Evolutionary conservation across 257 asterid species (phyloP), one percentile per base, ranked within the genome.

Genomic region (Handroanthus guayacan): DNA sequence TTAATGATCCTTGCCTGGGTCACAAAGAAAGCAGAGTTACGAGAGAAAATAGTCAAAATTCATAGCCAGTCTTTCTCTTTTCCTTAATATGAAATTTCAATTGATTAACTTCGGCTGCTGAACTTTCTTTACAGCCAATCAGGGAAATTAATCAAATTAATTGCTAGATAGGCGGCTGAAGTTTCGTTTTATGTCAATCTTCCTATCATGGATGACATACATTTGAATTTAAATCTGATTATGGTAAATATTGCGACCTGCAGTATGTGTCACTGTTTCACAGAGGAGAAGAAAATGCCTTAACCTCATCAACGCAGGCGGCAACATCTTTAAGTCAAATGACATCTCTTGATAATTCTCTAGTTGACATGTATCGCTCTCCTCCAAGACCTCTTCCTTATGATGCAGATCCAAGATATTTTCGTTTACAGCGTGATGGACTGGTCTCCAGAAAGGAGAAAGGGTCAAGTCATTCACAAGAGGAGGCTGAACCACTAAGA

Each of bases 321-420:
- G 43, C 90, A 63, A 16, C 96, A 62, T 88, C 97, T 60, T 72
- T 87, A 74, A 83, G 78, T 72, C 88, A 97, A 38, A 58, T 86
- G 70, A 57, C 81, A 56, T 79, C 98, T 39, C 89, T 86, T 16
- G 99, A 92, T 82, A 84, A 81, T 84, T 90, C 99, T 58, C 69
- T 94, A 45, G 89, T 91, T 71, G 97, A 92, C 60, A 87, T 87
- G 83, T 92, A 89, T 64, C 97, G 90, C 17, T 80, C 97, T 79
- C 97, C 99, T 76, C 98, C 99, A 20, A 92, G 97, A 75, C 98
- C 98, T 66, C 84, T 92, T 82, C 98, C 98, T 78, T 94, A 92
- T 14, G 97, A 92, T 83, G 89, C 90, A 14, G 95, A 94, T 80
- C 91, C 97, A 16, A 88, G 97, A 83, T 83, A 76, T 80, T 82